Base-by-base conservation (phyloP, 257 asterid species). In the Gardenia jasminoides region DNA sequence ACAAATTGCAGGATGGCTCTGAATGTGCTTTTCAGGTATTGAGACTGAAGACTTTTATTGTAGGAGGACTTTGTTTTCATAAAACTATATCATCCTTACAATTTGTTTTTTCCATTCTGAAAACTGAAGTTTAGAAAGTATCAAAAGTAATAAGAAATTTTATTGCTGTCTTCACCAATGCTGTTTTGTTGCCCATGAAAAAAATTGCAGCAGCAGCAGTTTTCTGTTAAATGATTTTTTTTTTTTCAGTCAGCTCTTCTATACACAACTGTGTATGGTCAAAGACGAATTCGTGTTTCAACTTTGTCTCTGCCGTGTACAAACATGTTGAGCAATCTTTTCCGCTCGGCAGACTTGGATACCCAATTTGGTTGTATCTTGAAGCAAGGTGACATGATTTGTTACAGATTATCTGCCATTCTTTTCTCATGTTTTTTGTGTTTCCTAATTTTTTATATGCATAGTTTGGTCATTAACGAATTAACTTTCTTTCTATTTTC, bases 221-320 rank as follows among this genome's bases (percentile, higher is more conserved):
- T 67, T 20, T 56, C 56, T 15, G 46, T 68, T 39, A 36, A 62
- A 58, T 61, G n/a, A 74, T 52, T 56, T 58, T n/a, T 46, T 16
- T 78, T 66, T 83, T 26, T 86, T 68, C 81, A 96, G 99, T 96
- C 94, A 82, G 99, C 99, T 54, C 97, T 96, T 80, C 97, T 96
- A 74, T 96, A 96, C 92, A 96, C 99, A 78, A 91, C 98, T 47
- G 91, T 92, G 28, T 88, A 87, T 82, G 99, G 99, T 79, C 97
- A 96, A 88, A 89, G 99, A 88, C 89, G 97, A 89, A 96, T 96
- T 84, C 95, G 99, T 70, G 93, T 96, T 73, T 96, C 99, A 61
- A 96, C 98, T 48, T 84, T 96, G 85, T 90, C 99, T 79, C 90
- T 96, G 61, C 96, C 97, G 59, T 91, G 97, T 94, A 93, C 98